These are phyloP conservation scores for Dinochytrium kinnereticum DNA, from an alignment of 371 early-diverging fungal genomes.

Conservation along the genomic window DNA sequence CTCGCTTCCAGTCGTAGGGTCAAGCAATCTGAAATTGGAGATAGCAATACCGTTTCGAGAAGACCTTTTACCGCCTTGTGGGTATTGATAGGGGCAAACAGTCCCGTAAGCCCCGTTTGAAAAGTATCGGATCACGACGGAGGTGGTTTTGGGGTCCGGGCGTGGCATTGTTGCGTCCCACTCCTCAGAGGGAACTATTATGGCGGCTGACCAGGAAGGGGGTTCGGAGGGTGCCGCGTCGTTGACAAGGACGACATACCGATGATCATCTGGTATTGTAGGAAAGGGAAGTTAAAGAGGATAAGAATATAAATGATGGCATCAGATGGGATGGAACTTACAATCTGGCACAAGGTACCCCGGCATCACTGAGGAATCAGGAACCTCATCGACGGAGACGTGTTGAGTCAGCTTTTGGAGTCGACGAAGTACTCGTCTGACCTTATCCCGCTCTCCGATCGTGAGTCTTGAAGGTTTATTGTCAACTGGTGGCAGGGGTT, in stretches of 20 bases:
- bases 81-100: not conserved
- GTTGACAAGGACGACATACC: constrained; percentile 15
- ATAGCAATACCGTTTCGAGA: not conserved
- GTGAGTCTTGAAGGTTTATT: constrained; percentile 2
- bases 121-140: not conserved
- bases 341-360: constrained; percentile 6
- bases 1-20: not conserved
- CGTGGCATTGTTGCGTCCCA: constrained; percentile 12
- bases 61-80: not conserved
- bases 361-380: not conserved
- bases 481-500: not conserved
- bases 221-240: not conserved
- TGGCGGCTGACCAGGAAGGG: constrained; percentile 12
- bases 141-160: not conserved
- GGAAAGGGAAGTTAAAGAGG: not conserved
- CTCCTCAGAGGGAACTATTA: not conserved
- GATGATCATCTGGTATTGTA: constrained; percentile 9
- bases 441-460: constrained; percentile 9
- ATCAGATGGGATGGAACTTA: not conserved
- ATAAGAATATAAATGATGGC: not conserved
- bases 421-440: constrained; percentile 1
- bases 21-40: constrained; percentile 6
- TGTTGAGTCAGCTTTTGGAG: not conserved
- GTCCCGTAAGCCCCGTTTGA: not conserved
- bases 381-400: not conserved